Evolutionary conservation across 768 basidiomycete species (phyloP).

Genomic region (Boletus huronensis): DNA sequence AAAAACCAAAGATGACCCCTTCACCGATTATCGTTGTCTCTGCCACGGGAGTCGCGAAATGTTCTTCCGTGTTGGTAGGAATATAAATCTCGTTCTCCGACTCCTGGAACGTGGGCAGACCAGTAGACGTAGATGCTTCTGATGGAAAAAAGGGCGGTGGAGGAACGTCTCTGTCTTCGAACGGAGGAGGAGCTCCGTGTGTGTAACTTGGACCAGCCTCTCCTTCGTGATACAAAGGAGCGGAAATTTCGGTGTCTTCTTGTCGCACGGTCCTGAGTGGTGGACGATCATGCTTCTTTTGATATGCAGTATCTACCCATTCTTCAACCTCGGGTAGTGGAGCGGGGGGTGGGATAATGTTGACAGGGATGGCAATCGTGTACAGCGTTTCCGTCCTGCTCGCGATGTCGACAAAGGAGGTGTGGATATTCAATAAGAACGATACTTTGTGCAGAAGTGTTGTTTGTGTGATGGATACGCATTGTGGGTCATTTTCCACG

Average conservation of each 20-base stretch:
- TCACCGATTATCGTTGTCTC: conserved; percentile 57
- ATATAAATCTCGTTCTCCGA: conserved; percentile 76
- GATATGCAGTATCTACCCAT: conserved; percentile 70
- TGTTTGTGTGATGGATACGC: conserved; percentile 72
- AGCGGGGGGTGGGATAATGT: conserved; percentile 69
- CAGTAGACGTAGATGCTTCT: conserved; percentile 56
- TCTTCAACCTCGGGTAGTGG: conserved; percentile 77
- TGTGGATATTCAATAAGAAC: conserved; percentile 69
- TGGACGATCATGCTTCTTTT: conserved; percentile 84
- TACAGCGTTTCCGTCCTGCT: conserved; percentile 66
- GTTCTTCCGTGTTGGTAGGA: conserved; percentile 40
- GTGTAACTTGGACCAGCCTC: conserved; percentile 74
- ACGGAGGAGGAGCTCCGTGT: conserved; percentile 73
- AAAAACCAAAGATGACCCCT: conserved; percentile 75
- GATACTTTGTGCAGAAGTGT: conserved; percentile 81
- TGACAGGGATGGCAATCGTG: conserved; percentile 63
- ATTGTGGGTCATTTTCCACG: conserved; percentile 58
- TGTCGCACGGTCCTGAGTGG: conserved; percentile 65
- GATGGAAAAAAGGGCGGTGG: conserved; percentile 60
- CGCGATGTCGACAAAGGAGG: conserved; percentile 73
- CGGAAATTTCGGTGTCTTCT: conserved; percentile 59
- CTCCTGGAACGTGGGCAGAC: conserved; percentile 73
- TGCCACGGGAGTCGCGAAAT: conserved; percentile 33
- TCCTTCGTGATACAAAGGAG: conserved; percentile 65
- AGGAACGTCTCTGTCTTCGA: conserved; percentile 79